phyloP scores from a whole-genome alignment of 805 yeast genomes.

The Hanseniaspora taiwanica region DNA sequence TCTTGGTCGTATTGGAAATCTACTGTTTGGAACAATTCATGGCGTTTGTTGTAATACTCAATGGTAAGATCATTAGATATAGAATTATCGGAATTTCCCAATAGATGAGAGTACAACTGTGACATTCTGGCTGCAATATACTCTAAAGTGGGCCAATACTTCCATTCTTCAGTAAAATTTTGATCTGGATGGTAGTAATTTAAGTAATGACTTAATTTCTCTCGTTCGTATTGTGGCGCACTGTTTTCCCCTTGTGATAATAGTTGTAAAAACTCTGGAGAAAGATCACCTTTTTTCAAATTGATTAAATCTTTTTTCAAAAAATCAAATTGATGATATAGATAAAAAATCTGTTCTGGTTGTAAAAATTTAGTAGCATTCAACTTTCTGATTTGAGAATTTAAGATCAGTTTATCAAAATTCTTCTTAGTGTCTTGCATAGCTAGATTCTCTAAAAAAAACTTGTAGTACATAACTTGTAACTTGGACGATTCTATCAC shows the following conservation, averaged over 20 bases:
- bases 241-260: not conserved
- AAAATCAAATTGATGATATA: slow-evolving; percentile 27
- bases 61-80: slow-evolving; percentile 29
- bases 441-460: slow-evolving; percentile 31
- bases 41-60: slow-evolving; percentile 39
- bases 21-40: slow-evolving; percentile 10
- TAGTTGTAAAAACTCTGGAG: not conserved
- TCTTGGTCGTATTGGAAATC: slow-evolving; percentile 26
- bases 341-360: slow-evolving; percentile 26
- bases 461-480: slow-evolving; percentile 51
- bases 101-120: slow-evolving; percentile 23
- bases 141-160: slow-evolving; percentile 39
- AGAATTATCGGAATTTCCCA: slow-evolving; percentile 8
- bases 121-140: slow-evolving; percentile 43
- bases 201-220: not conserved
- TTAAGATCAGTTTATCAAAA: slow-evolving; percentile 32
- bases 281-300: slow-evolving; percentile 31
- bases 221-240: not conserved
- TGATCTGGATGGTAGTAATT: not conserved
- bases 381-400: slow-evolving; percentile 33
- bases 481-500: slow-evolving; percentile 36
- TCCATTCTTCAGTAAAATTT: slow-evolving; percentile 28
- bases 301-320: slow-evolving; percentile 31
- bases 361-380: slow-evolving; percentile 37
- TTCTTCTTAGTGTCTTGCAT: slow-evolving; percentile 16